Evolutionary conservation across 2,329 filamentous ascomycete species (phyloP).

Genomic region (Monosporascus sp.): DNA sequence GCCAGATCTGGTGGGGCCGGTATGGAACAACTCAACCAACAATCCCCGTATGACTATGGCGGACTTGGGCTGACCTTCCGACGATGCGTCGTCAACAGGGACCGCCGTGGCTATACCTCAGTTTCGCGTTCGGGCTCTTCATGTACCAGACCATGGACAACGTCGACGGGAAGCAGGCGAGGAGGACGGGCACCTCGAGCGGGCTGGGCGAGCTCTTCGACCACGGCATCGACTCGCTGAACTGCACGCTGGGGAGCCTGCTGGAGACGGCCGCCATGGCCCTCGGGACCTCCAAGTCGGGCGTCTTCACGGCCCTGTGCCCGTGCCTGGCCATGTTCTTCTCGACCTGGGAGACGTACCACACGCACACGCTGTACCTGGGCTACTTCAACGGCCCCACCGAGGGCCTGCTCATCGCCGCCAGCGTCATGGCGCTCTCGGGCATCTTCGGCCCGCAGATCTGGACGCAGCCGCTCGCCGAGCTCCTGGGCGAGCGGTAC

Average conservation of each 20-base stretch:
- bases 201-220: slow-evolving; percentile 95
- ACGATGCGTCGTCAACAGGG: slow-evolving; percentile 44
- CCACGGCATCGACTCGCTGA: slow-evolving; percentile 96
- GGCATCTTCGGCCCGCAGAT: slow-evolving; percentile 84
- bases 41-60: not conserved
- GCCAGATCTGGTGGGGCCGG: slow-evolving; percentile 85
- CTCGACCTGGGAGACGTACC: slow-evolving; percentile 98
- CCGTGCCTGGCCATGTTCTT: slow-evolving; percentile 98
- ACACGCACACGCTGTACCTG: slow-evolving; percentile 94
- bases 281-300: slow-evolving; percentile 74
- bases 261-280: slow-evolving; percentile 92
- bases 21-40: slow-evolving; percentile 37
- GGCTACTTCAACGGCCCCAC: slow-evolving; percentile 97
- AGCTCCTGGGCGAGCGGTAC: slow-evolving; percentile 57
- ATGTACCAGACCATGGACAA: slow-evolving; percentile 99
- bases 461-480: slow-evolving; percentile 71
- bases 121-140: slow-evolving; percentile 92
- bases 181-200: slow-evolving; percentile 90
- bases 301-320: slow-evolving; percentile 85
- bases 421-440: slow-evolving; percentile 76
- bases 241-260: slow-evolving; percentile 89
- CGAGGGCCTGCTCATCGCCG: slow-evolving; percentile 87
- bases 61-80: slow-evolving; percentile 7
- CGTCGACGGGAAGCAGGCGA: slow-evolving; percentile 94
- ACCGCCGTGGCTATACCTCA: slow-evolving; percentile 90